Percentiles rank a stretch among this genome's conserved stretches.
Evolutionary conservation across 1,139 yeast species (phyloP).

Genomic region (Maudiozyma humilis): DNA sequence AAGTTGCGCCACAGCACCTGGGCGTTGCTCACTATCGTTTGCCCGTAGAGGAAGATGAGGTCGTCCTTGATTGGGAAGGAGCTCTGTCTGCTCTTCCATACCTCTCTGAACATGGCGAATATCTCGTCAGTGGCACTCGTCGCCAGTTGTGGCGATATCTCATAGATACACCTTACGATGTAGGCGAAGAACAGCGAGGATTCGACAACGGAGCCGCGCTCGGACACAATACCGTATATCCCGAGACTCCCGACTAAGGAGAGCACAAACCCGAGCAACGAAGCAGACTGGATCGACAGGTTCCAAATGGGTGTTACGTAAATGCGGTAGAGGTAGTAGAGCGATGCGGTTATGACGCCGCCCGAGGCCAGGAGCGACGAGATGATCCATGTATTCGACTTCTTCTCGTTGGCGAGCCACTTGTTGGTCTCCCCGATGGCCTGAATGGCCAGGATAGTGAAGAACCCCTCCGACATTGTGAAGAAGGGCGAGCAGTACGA

Average conservation of each 20-base stretch:
- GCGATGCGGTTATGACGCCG: slow-evolving; percentile 62
- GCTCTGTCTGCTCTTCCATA: slow-evolving; percentile 31
- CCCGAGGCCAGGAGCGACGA: slow-evolving; percentile 68
- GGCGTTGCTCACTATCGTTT: slow-evolving; percentile 20
- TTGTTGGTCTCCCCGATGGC: slow-evolving; percentile 78
- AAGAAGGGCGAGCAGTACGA: slow-evolving; percentile 81
- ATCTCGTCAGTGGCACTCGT: slow-evolving; percentile 36
- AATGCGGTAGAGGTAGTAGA: slow-evolving; percentile 74
- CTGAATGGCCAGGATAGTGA: slow-evolving; percentile 81
- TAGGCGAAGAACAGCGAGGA: slow-evolving; percentile 80
- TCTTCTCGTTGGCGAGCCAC: slow-evolving; percentile 42
- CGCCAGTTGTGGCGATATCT: slow-evolving; percentile 77
- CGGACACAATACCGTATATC: slow-evolving; percentile 73
- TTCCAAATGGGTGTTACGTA: slow-evolving; percentile 63
- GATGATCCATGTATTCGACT: slow-evolving; percentile 65
- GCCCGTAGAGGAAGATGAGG: slow-evolving; percentile 22
- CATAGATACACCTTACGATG: slow-evolving; percentile 85
- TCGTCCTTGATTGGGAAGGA: slow-evolving; percentile 28
- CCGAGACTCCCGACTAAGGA: slow-evolving; percentile 71
- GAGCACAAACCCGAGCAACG: slow-evolving; percentile 75
- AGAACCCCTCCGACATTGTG: slow-evolving; percentile 85
- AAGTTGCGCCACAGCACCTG: slow-evolving; percentile 25
- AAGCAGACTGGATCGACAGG: slow-evolving; percentile 66
- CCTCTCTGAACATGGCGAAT: slow-evolving; percentile 31
- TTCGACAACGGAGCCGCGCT: slow-evolving; percentile 82